Evolutionary conservation across 768 basidiomycete species (phyloP).

Genomic region (Hygrocybe punicea): DNA sequence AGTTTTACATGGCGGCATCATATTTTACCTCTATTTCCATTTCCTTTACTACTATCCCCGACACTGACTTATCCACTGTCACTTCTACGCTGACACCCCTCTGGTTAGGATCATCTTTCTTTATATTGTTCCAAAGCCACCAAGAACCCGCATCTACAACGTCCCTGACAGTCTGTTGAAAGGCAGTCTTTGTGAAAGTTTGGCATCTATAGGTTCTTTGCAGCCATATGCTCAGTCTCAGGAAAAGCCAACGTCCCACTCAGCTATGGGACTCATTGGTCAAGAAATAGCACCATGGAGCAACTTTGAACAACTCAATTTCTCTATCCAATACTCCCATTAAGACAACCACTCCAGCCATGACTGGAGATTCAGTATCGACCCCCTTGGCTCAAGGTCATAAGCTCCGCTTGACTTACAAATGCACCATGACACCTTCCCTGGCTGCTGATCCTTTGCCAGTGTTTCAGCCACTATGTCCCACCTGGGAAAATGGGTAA

Average conservation of each 20-base stretch:
- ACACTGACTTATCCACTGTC: too few species aligned
- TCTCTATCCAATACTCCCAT: slow-evolving; percentile 21
- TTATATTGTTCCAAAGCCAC: too few species aligned
- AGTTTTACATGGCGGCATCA: too few species aligned
- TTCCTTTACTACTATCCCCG: too few species aligned
- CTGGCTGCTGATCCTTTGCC: slow-evolving; percentile 57
- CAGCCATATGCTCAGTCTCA: slow-evolving; percentile 38
- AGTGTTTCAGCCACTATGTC: slow-evolving; percentile 57
- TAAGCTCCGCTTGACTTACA: slow-evolving; percentile 41
- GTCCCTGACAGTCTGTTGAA: slow-evolving; percentile 39
- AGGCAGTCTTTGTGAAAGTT: slow-evolving; percentile 33
- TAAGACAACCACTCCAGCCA: slow-evolving; percentile 15
- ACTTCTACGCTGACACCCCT: too few species aligned
- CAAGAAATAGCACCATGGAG: slow-evolving; percentile 16
- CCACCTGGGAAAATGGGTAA: slow-evolving; percentile 35
- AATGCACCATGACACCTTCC: slow-evolving; percentile 54
- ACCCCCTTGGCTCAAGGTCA: not conserved
- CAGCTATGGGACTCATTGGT: slow-evolving; percentile 16
- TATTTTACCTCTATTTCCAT: too few species aligned
- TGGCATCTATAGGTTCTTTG: slow-evolving; percentile 42
- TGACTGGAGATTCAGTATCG: not conserved
- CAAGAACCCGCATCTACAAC: too few species aligned
- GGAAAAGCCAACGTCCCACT: slow-evolving; percentile 6
- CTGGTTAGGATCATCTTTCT: too few species aligned
- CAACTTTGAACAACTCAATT: slow-evolving; percentile 4